These are phyloP conservation scores for Colletotrichum tropicicola DNA, from an alignment of 2,329 filamentous ascomycete species.

Conservation along the genomic window DNA sequence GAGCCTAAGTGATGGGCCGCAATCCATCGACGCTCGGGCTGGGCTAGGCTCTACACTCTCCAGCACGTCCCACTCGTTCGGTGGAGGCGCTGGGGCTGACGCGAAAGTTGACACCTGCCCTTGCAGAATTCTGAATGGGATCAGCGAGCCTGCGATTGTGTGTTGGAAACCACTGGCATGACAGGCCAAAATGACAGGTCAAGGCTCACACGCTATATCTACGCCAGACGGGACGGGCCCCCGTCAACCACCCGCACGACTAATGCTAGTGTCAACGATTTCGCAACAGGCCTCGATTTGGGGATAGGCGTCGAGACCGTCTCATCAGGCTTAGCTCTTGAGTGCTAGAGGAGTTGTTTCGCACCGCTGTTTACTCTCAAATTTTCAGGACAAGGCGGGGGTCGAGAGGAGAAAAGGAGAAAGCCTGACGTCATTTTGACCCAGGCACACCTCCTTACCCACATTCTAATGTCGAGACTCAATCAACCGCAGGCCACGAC, in stretches of 20 bases:
- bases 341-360: background rate
- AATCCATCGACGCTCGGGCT: background rate
- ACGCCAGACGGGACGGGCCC: background rate
- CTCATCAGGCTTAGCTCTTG: conserved; percentile 11
- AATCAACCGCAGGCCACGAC: background rate
- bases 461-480: conserved; percentile 21
- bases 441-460: conserved; percentile 20
- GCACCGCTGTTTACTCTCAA: background rate
- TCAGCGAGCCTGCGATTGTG: background rate
- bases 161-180: background rate
- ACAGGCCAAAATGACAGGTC: too few species aligned
- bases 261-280: conserved; percentile 1
- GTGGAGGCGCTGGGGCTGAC: conserved; percentile 19
- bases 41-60: background rate
- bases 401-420: background rate
- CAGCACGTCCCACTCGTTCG: conserved; percentile 29
- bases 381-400: conserved; percentile 15
- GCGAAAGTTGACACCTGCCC: conserved; percentile 10
- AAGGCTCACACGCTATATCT: too few species aligned
- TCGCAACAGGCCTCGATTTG: conserved; percentile 1
- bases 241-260: background rate
- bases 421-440: conserved; percentile 20
- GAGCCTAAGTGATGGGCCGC: conserved; percentile 13
- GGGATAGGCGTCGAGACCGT: conserved; percentile 1
- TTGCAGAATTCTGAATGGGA: conserved; percentile 4